Base-by-base conservation (phyloP, 176 grass and related monocot genomes). In the Eleusine indica region DNA sequence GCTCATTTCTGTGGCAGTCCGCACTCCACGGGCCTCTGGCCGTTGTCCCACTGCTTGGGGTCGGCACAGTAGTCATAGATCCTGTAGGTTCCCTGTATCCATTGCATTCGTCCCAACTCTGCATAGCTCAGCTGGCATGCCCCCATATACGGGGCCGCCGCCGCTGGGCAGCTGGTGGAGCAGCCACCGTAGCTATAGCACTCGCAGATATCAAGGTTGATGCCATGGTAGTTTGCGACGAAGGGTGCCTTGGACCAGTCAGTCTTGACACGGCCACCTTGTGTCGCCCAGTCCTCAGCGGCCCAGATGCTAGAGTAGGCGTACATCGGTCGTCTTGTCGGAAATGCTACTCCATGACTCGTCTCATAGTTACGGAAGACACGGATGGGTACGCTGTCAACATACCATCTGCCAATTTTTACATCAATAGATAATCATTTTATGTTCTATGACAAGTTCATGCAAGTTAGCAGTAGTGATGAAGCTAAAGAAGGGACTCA, bases 1-100 rank as follows among this genome's bases (percentile, higher is more conserved):
- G 11, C n/a, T 81, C n/a, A 87, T 51, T 87, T 71, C 7, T 87
- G 79, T 3, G 0, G 41, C 42, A 97, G 60, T 64, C 17, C 53
- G 71, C 94, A 97, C 72, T 97, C 94, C 0, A 29, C 71, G 0
- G 91, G 84, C 66, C 76, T 22, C 4, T 63, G 13, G 0, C 94
- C 75, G 1, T 84, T 86, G 61, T 71, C 7, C 79, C 35, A 82
- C 12, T 72, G 82, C 66, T 93, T 89, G 17, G 2, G 2, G 53
- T 97, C 87, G 14, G 53, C 42, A 35, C 94, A 97, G 30, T 94
- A 97, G 73, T 97, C 63, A 47, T 97, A 94, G 70, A 93, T 91
- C 87, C 75, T 86, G 22, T 71, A 81, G 13, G 84, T 86, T 8
- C 48, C 15, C 56, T 90, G 88, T 53, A 90, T 60, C 49, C 86